Conservation (phyloP, 208 protist genomes). For the Leptomonas seymouri region DNA sequence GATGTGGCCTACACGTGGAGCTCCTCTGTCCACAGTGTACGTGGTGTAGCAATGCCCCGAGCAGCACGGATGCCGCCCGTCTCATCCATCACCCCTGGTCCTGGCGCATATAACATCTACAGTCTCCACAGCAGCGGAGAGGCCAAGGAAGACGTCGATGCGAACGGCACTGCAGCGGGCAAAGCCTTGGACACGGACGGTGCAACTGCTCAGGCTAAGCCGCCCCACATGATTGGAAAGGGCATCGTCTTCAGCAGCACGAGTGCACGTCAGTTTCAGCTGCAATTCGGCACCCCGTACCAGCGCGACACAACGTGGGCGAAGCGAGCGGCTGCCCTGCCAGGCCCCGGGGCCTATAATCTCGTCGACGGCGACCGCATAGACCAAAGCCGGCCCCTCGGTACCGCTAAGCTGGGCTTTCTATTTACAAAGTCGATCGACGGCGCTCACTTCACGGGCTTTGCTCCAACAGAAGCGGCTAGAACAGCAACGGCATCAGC, state of each 20-base stretch:
- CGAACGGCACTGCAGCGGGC: not conserved
- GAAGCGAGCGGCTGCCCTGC: conserved; percentile 24
- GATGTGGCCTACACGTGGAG: conserved; percentile 36
- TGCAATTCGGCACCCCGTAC: conserved; percentile 20
- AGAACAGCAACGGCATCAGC: not conserved
- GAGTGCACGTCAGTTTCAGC: conserved; percentile 27
- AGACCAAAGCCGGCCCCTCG: conserved; percentile 18
- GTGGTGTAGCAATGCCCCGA: conserved; percentile 27
- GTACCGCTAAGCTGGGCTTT: conserved; percentile 19
- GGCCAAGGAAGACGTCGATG: conserved; percentile 9
- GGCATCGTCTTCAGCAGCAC: conserved; percentile 30
- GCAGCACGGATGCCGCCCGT: conserved; percentile 33
- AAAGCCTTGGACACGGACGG: not conserved
- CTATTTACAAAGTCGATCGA: conserved; percentile 26
- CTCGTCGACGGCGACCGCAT: conserved; percentile 25
- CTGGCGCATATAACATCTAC: conserved; percentile 28
- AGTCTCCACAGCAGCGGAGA: not conserved
- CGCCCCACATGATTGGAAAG: not conserved
- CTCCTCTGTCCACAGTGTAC: conserved; percentile 24
- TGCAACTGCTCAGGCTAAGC: not conserved
- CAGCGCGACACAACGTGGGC: conserved; percentile 25
- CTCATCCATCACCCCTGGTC: conserved; percentile 25
- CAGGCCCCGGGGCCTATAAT: conserved; percentile 43
- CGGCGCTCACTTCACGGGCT: conserved; percentile 20
- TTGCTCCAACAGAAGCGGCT: not conserved